Evolutionary conservation across 2,329 filamentous ascomycete species (phyloP).

Genomic region (Metarhizium guizhouense): DNA sequence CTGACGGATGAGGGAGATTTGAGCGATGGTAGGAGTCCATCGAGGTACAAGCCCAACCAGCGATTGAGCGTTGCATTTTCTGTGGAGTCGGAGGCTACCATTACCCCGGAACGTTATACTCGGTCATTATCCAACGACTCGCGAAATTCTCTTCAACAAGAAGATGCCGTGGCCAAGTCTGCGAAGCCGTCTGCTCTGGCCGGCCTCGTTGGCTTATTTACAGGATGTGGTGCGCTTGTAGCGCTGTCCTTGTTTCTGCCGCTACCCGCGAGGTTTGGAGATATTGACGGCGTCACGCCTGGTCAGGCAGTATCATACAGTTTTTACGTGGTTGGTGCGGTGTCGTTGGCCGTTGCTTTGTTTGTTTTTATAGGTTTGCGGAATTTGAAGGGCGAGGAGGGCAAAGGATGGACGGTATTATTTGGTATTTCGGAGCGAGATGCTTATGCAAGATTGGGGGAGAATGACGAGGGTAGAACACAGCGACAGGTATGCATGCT

Average conservation of each 20-base stretch:
- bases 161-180: conserved; percentile 16
- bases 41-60: conserved; percentile 26
- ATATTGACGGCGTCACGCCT: conserved; percentile 61
- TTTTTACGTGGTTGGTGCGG: conserved; percentile 74
- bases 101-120: conserved; percentile 56
- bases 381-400: conserved; percentile 60
- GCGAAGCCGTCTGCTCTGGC: conserved; percentile 58
- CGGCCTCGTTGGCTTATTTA: conserved; percentile 85
- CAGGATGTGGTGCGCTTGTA: conserved; percentile 82
- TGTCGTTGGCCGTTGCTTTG: conserved; percentile 64
- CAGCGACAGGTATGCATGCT: conserved; percentile 17
- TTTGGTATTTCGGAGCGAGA: conserved; percentile 30
- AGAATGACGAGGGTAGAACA: conserved; percentile 9
- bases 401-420: conserved; percentile 60
- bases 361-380: conserved; percentile 74
- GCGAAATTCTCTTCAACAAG: conserved; percentile 10
- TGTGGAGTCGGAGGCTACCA: conserved; percentile 65
- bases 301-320: conserved; percentile 69
- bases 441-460: conserved; percentile 10
- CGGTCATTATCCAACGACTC: conserved; percentile 23
- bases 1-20: conserved; percentile 44
- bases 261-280: conserved; percentile 69
- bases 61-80: conserved; percentile 56
- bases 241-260: conserved; percentile 78
- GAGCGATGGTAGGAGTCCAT: conserved; percentile 15